Evolutionary conservation across 805 yeast species (phyloP), one percentile per base, ranked within the genome.

Genomic region (Schwanniomyces polymorphus): DNA sequence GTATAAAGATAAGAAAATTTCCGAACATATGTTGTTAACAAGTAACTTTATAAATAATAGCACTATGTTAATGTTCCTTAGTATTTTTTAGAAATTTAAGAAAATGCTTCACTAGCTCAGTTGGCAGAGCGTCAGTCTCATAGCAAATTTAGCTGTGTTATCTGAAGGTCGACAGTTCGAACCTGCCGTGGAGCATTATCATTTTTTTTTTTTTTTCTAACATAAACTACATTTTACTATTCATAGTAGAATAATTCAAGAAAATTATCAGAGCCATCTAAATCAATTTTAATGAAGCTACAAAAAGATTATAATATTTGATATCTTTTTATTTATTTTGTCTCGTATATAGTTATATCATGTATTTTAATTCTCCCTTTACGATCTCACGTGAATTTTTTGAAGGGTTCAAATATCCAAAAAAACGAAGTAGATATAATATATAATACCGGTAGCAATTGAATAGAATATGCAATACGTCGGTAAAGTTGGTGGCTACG

Each of bases 401-500:
- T 21, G 21, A 28, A 28, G 14, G 23, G 14, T 21, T 21, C 23
- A 34, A 34, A 16, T 34, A 17, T 17, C n/a, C 9, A 35, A 8
- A 18, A 37, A 37, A 37, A 10, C 25, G 5, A 5, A 10, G 11
- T 18, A 9, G 6, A 21, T 5, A 11, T 37, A 21, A 11, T 26
- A 37, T n/a, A 37, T 37, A 5, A 21, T 18, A 37, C 18, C 10
- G n/a, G n/a, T 37, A 31, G 7, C n/a, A 31, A 7, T 37, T n/a
- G 27, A 41, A 14, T 18, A 37, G 39, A 37, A 21, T 23, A 92
- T 92, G 98, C 98, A 92, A 68, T 92, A 91, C 84, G 94, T 92
- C 53, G 97, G 97, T 14, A 80, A 96, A 61, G 97, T 97, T 16
- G 85, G 95, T 49, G 97, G 90, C 27, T 86, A 96, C 31, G 96